Base-by-base conservation (phyloP, 495 filamentous ascomycete species). In the Penicillium arizonense region DNA sequence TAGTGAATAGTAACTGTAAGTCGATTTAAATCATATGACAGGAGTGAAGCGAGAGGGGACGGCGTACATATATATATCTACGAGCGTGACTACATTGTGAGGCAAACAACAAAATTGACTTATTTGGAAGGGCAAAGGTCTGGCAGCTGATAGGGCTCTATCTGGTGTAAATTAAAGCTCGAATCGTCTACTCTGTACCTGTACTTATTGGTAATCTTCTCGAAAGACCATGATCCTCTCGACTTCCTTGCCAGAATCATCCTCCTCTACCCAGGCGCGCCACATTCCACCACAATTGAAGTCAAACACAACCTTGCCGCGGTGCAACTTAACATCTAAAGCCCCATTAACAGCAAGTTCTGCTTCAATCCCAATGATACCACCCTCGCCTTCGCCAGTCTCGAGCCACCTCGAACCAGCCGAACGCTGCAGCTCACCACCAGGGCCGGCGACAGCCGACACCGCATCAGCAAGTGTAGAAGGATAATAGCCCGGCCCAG, bases 241-340 rank as follows among this genome's bases (percentile, higher is more conserved):
- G 21, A 61, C 28, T 1, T 73, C 70, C 30, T 69, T 70, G 3
- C 87, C 90, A 36, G 83, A 55, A 33, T 78, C 80, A 53, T 89
- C 83, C 40, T 86, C 82, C 53, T 95, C 85, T 28, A 90, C 66
- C 81, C 86, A 94, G 7, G 88, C 89, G 26, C 91, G 77, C 70
- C 89, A 95, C 89, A 97, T 93, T 0, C 92, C 92, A 3, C 86
- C 88, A 59, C 89, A 96, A 64, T 97, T 96, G 66, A 87, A 89
- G 59, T 90, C 87, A 44, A 79, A 83, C 24, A 88, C 74, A n/a
- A 91, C 75, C 38, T 73, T 71, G 0, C 79, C 80, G 51, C 75
- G 50, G 45, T 52, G 61, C 37, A 62, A 14, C 63, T n/a, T 78
- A 64, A 24, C 64, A 43, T 34, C 43, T 43, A 24, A 49, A 44